These are phyloP conservation scores for Strobilomyces echinocephalus DNA, from an alignment of 768 basidiomycete genomes.

Conservation along the genomic window DNA sequence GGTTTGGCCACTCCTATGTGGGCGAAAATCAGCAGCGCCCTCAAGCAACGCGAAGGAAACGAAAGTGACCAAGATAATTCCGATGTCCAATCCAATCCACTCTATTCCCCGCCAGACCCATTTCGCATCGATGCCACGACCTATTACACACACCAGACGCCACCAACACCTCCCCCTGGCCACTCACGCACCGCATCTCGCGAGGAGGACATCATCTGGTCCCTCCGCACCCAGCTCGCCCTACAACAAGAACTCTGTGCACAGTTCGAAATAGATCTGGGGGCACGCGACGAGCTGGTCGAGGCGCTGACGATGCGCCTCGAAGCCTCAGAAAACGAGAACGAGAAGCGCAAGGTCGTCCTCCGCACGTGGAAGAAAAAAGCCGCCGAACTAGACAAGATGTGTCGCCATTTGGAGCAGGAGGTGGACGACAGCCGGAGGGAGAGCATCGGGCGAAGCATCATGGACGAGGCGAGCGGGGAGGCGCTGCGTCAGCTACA, in stretches of 20 bases:
- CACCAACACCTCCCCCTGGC: slow-evolving; percentile 55
- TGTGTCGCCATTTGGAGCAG: slow-evolving; percentile 68
- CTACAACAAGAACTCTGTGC: slow-evolving; percentile 70
- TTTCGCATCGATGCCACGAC: slow-evolving; percentile 70
- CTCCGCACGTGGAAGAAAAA: slow-evolving; percentile 71
- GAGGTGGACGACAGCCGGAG: slow-evolving; percentile 82
- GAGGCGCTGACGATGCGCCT: slow-evolving; percentile 54
- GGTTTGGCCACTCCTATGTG: slow-evolving; percentile 41
- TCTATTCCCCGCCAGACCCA: slow-evolving; percentile 56
- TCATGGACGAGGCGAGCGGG: slow-evolving; percentile 81
- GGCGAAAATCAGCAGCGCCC: slow-evolving; percentile 55
- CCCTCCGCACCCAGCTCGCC: slow-evolving; percentile 69
- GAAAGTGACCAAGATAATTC: slow-evolving; percentile 19
- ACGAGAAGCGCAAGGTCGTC: slow-evolving; percentile 50
- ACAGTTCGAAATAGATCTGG: slow-evolving; percentile 73
- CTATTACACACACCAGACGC: slow-evolving; percentile 73
- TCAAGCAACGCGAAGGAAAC: slow-evolving; percentile 39
- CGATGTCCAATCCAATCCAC: slow-evolving; percentile 24
- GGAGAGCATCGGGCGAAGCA: slow-evolving; percentile 73
- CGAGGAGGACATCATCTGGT: slow-evolving; percentile 67
- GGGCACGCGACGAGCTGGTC: slow-evolving; percentile 69
- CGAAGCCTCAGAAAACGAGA: slow-evolving; percentile 55
- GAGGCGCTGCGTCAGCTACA: slow-evolving; percentile 79
- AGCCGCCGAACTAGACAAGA: slow-evolving; percentile 65
- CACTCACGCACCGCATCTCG: slow-evolving; percentile 62